These are phyloP conservation scores for Lodderomyces pseudojiufengensis DNA, from an alignment of 1,139 yeast genomes.

Conservation along the genomic window DNA sequence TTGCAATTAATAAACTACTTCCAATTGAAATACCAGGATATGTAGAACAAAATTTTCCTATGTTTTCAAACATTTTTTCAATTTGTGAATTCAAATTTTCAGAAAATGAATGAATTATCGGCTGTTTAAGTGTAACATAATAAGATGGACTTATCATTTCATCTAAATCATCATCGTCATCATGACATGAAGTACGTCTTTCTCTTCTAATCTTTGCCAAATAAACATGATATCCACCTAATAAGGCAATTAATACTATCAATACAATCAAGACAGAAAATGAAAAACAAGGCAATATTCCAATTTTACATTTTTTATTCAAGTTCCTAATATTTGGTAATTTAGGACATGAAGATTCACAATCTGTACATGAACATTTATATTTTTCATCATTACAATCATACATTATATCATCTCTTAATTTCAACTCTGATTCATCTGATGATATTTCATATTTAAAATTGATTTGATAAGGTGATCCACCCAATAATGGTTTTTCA, in stretches of 20 bases:
- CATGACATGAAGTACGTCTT: constrained; percentile 7
- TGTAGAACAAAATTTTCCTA: constrained; percentile 55
- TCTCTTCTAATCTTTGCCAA: constrained; percentile 18
- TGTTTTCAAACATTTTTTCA: constrained; percentile 33
- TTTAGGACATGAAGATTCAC: constrained; percentile 73
- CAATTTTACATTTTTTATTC: constrained; percentile 49
- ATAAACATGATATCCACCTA: constrained; percentile 39
- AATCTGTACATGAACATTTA: constrained; percentile 89
- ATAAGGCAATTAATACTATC: constrained; percentile 27
- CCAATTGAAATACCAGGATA: constrained; percentile 57
- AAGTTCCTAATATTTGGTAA: constrained; percentile 44
- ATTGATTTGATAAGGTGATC: constrained; percentile 93
- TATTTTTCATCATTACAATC: constrained; percentile 65
- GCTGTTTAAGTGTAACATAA: constrained; percentile 14
- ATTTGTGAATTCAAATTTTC: constrained; percentile 16
- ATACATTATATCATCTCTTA: constrained; percentile 34
- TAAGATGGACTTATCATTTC: constrained; percentile 17
- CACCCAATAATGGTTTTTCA: constrained; percentile 88
- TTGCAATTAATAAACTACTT: constrained; percentile 39
- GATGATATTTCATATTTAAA: constrained; percentile 43
- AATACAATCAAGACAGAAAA: constrained; percentile 57
- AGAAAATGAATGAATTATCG: constrained; percentile 11
- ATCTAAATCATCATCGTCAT: constrained; percentile 18
- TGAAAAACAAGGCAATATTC: constrained; percentile 69
- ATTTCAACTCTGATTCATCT: constrained; percentile 18